A percentile compares a stretch with the other conserved stretches of the same genome.
phyloP scores from a whole-genome alignment of 2,329 filamentous ascomycete genomes.

The Aspergillus japonicus region DNA sequence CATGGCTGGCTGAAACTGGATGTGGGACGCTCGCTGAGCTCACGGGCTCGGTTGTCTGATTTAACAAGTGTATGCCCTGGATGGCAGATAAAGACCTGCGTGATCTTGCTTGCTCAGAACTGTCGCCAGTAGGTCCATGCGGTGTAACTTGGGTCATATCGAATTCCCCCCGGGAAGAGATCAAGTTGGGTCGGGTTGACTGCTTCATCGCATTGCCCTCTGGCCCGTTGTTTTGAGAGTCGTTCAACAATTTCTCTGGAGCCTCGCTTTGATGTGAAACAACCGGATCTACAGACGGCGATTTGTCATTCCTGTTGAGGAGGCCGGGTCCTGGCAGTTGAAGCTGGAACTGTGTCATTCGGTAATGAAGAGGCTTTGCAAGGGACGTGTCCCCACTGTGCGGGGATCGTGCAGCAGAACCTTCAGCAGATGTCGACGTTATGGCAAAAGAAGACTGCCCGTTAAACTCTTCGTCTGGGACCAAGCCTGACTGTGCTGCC shows the following conservation, averaged over 20 bases:
- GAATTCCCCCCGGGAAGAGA: slow-evolving; percentile 7
- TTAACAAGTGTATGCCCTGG: neutral
- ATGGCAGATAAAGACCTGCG: neutral
- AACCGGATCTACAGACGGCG: slow-evolving; percentile 1
- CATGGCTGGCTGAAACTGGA: slow-evolving; percentile 7
- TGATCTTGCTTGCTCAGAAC: neutral
- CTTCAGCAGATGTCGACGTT: slow-evolving; percentile 1
- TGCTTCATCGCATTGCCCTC: neutral
- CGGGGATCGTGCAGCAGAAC: neutral
- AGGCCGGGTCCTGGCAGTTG: slow-evolving; percentile 16
- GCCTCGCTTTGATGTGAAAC: neutral
- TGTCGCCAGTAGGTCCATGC: neutral
- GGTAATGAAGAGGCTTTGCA: slow-evolving; percentile 12
- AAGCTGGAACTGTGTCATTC: slow-evolving; percentile 25
- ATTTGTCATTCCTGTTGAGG: neutral
- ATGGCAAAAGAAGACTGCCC: slow-evolving; percentile 10
- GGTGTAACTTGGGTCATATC: neutral
- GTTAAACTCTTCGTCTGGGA: slow-evolving; percentile 12
- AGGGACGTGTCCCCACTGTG: slow-evolving; percentile 1
- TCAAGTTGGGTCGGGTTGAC: slow-evolving; percentile 6
- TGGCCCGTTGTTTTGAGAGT: neutral
- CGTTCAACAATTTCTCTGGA: neutral
- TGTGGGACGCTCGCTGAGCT: slow-evolving; percentile 5
- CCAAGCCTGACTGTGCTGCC: slow-evolving; percentile 8
- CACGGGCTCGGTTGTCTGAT: slow-evolving; percentile 8